phyloP scores from a whole-genome alignment of 768 basidiomycete genomes.

The Boletales sp. region DNA sequence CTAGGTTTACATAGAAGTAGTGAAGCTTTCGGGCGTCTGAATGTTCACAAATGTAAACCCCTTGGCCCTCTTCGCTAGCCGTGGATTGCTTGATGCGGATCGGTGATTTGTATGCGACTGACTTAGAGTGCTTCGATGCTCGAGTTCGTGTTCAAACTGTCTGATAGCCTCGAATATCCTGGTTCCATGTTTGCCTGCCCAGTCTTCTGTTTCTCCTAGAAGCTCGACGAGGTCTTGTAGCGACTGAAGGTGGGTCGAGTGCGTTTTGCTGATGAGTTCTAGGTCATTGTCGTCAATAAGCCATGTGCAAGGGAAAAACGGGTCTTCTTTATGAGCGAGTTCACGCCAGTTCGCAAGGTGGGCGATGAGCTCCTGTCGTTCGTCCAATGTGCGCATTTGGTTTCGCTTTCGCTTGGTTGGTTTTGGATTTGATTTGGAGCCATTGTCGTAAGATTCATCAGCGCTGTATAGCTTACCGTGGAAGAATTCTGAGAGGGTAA shows the following conservation, averaged over 20 bases:
- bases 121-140: no score
- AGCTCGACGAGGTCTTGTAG: not conserved
- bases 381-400: no score
- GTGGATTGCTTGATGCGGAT: no score
- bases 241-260: not conserved
- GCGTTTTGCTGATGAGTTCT: constrained; percentile 2
- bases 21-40: no score
- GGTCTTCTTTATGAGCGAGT: no score
- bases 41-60: no score
- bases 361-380: no score
- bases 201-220: not conserved
- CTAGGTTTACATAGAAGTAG: not conserved
- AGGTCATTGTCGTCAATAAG: not conserved
- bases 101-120: no score
- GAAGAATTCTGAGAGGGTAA: not conserved
- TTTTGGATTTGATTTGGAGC: no score
- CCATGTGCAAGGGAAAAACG: not conserved
- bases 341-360: not conserved
- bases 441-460: no score
- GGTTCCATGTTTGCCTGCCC: not conserved
- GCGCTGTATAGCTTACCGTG: not conserved
- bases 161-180: not conserved
- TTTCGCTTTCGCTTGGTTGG: not conserved
- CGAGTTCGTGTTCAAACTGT: not conserved
- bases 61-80: no score